Percentiles rank a stretch among this genome's conserved stretches.
phyloP scores from a whole-genome alignment of 208 protist genomes.

The Wallacemonas sp. region DNA sequence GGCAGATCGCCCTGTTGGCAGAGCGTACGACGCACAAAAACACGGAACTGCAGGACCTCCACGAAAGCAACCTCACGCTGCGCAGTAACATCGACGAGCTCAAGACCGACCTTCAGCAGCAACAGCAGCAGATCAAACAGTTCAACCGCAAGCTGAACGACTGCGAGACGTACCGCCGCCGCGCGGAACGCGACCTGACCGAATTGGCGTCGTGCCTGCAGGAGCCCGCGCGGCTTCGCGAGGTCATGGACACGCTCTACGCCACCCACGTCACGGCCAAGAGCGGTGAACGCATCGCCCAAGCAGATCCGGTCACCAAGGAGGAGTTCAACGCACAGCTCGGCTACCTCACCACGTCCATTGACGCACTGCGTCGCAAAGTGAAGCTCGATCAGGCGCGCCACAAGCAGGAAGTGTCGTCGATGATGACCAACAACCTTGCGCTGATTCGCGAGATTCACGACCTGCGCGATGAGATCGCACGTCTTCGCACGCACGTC shows the following conservation, averaged over 20 bases:
- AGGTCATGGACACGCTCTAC: conserved; percentile 83
- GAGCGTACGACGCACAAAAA: conserved; percentile 93
- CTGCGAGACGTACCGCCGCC: conserved; percentile 86
- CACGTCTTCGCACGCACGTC: conserved; percentile 59
- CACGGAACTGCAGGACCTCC: conserved; percentile 82
- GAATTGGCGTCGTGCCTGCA: conserved; percentile 88
- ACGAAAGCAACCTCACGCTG: conserved; percentile 90
- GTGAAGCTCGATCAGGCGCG: conserved; percentile 88
- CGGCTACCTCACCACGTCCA: conserved; percentile 90
- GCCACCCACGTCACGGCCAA: conserved; percentile 75
- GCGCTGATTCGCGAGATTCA: conserved; percentile 95
- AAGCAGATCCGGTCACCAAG: conserved; percentile 73
- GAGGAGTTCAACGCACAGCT: conserved; percentile 91
- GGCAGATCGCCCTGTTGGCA: conserved; percentile 90
- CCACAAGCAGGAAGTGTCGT: conserved; percentile 86
- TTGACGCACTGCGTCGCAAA: conserved; percentile 92
- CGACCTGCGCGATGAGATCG: conserved; percentile 89
- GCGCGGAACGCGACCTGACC: conserved; percentile 74
- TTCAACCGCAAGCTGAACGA: conserved; percentile 83
- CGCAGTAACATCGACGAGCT: conserved; percentile 89
- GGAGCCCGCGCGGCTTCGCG: conserved; percentile 85
- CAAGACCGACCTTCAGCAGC: conserved; percentile 83
- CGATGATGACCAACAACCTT: conserved; percentile 96
- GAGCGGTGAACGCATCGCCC: conserved; percentile 61
- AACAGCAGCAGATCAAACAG: conserved; percentile 81